Conservation (phyloP, 371 early-diverging fungal genomes). For the Mortierella polycephala region DNA sequence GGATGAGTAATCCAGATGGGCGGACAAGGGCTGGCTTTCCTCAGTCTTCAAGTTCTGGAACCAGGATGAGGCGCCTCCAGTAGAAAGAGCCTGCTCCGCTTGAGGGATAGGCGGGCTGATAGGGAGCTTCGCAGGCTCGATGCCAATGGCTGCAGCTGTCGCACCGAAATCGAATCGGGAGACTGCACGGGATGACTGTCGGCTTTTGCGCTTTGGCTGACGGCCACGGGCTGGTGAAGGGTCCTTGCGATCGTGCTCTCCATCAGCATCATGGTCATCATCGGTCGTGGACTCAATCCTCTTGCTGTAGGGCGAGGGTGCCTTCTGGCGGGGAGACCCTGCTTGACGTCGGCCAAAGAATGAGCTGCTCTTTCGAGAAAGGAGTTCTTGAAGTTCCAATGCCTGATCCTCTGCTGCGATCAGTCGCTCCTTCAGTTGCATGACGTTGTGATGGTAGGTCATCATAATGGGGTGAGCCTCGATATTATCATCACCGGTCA, state of each 20-base stretch:
- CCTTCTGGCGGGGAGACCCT: constrained; percentile 14
- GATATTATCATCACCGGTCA: constrained; percentile 47
- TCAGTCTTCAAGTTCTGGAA: constrained; percentile 50
- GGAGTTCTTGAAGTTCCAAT: constrained; percentile 33
- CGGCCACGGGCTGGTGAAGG: constrained; percentile 30
- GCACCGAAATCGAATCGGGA: constrained; percentile 42
- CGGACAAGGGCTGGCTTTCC: constrained; percentile 45
- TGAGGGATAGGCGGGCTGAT: constrained; percentile 37
- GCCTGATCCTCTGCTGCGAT: constrained; percentile 51
- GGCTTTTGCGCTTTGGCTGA: constrained; percentile 44
- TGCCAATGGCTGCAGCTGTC: constrained; percentile 5
- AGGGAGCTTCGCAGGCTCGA: constrained; percentile 36
- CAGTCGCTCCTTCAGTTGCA: constrained; percentile 64
- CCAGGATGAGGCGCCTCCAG: constrained; percentile 47
- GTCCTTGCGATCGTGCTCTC: constrained; percentile 43
- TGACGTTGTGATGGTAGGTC: constrained; percentile 68
- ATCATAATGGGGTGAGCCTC: constrained; percentile 66
- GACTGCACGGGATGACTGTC: constrained; percentile 34
- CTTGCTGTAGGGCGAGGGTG: constrained; percentile 24
- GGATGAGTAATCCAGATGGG: constrained; percentile 35
- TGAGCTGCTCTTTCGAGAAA: constrained; percentile 19
- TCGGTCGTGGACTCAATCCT: constrained; percentile 25
- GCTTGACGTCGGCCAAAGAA: constrained; percentile 32
- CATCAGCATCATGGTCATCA: constrained; percentile 45
- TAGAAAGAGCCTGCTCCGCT: constrained; percentile 28